A percentile compares a stretch with the other conserved stretches of the same genome.
These are phyloP conservation scores for Zygnema cylindricum DNA, from an alignment of 139 green algal genomes.

Conservation along the genomic window DNA sequence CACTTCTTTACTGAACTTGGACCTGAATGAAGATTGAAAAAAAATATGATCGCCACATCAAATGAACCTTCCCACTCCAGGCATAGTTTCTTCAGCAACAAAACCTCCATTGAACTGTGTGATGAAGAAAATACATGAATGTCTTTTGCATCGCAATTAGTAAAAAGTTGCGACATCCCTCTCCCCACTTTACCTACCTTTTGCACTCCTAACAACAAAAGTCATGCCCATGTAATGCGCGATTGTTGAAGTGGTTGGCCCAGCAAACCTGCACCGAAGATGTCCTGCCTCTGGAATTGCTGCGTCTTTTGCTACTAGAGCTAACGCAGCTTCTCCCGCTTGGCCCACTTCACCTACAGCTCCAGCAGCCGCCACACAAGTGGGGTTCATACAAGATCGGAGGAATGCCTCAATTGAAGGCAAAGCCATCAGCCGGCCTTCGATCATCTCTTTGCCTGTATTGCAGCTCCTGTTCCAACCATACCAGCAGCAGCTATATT, in stretches of 20 bases:
- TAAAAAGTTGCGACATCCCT: too few relatives aligned
- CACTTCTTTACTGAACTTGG: too few relatives aligned
- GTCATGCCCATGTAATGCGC: slow-evolving; percentile 8
- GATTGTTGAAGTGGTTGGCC: not conserved
- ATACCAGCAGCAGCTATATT: too few relatives aligned
- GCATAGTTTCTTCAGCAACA: too few relatives aligned
- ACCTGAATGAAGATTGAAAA: too few relatives aligned
- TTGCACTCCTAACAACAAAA: too few relatives aligned
- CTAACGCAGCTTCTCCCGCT: not conserved
- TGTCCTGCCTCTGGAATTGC: slow-evolving; percentile 34
- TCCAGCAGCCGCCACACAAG: not conserved
- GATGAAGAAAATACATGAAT: too few relatives aligned
- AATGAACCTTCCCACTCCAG: too few relatives aligned
- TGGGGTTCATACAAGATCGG: not conserved
- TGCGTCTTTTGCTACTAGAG: not conserved
- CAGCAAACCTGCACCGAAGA: slow-evolving; percentile 37
- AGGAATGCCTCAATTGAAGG: slow-evolving; percentile 14
- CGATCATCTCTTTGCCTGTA: slow-evolving; percentile 1
- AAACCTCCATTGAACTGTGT: too few relatives aligned
- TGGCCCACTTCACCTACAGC: not conserved
- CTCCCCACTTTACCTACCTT: too few relatives aligned
- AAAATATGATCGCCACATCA: too few relatives aligned
- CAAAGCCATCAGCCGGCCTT: not conserved
- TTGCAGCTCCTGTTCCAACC: slow-evolving; percentile 13
- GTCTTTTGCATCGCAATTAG: too few relatives aligned